Evolutionary conservation across 1,284 basidiomycete species (phyloP), one percentile per base, ranked within the genome.

Genomic region (Fomitopsis palustris): DNA sequence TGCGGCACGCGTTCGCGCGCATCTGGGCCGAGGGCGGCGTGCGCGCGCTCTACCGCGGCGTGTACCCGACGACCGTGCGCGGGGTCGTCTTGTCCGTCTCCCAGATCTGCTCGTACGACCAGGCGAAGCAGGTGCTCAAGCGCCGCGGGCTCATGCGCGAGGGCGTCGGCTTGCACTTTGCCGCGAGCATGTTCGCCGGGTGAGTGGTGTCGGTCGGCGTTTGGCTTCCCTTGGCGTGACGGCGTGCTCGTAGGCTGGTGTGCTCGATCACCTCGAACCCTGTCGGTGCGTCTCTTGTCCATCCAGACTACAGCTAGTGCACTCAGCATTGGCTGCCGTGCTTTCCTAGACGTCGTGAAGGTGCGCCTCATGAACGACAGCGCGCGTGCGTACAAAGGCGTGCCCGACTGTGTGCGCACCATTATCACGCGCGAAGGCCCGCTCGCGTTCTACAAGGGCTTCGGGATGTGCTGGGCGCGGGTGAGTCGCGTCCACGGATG

Each of bases 311-410:
- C 3, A 2, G 42, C 10, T 45, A 14, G 2, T 3, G 9, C 16
- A 23, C 19, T 14, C 12, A 25, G 4, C 6, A 45, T 25, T 19
- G 10, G 19, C 41, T 14, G 4, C 55, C n/a, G 1, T 33, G 35
- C 35, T 9, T 39, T 27, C 21, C 3, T 45, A 75, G 76, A 77
- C 53, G 75, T 77, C 4, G 70, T 77, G 27, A 77, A 77, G 60
- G 75, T 77, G 27, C 71, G 76, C 7, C 61, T 77, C n/a, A 76
- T 77, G 75, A 76, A 75, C 59, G 76, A 77, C 64, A 75, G 74
- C 60, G 67, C 67, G 45, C 69, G 72, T 31, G 62, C 69, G 59
- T 67, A 66, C 60, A 64, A 65, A 29, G 70, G 73, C 38, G 69
- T 72, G 7, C 43, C 69, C 37, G 71, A 75, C 61, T 76, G 74